Conservation (phyloP, 371 early-diverging fungal species). For the Batrachochytrium dendrobatidis region DNA sequence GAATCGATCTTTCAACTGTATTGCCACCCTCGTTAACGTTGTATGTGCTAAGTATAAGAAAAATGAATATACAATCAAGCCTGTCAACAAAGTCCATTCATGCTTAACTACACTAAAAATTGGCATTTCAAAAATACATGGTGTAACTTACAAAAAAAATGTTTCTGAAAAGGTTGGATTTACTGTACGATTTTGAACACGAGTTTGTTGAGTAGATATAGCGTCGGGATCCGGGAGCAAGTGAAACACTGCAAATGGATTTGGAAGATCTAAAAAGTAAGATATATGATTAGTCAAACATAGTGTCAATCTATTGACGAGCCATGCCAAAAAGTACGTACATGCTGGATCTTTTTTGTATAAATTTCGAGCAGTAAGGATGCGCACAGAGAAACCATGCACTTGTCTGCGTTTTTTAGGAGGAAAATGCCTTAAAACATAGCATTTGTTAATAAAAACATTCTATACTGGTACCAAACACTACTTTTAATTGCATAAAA, state of each 20-base stretch:
- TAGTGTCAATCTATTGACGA: too few species aligned
- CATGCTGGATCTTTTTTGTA: neutral
- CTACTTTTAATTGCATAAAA: too few species aligned
- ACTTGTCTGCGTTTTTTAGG: neutral
- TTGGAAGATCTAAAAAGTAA: neutral
- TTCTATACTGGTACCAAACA: too few species aligned
- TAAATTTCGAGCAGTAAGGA: neutral
- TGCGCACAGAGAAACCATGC: slow-evolving; percentile 3
- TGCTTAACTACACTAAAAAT: too few species aligned
- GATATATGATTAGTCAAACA: too few species aligned
- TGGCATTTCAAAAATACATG: slow-evolving; percentile 1
- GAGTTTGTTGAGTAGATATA: slow-evolving; percentile 17
- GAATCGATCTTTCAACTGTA: too few species aligned
- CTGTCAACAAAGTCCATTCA: too few species aligned
- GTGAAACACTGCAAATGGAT: slow-evolving; percentile 16
- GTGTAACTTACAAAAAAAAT: slow-evolving; percentile 17
- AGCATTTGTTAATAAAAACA: too few species aligned
- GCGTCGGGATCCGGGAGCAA: slow-evolving; percentile 25
- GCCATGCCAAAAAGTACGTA: neutral
- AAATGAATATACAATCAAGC: too few species aligned
- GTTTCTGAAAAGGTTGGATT: slow-evolving; percentile 17
- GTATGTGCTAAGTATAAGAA: too few species aligned
- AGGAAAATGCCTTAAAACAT: slow-evolving; percentile 5
- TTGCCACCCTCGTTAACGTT: too few species aligned
- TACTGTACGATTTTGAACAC: neutral